Conservation (phyloP, 2,329 filamentous ascomycete genomes). For the Fusarium multiceps region DNA sequence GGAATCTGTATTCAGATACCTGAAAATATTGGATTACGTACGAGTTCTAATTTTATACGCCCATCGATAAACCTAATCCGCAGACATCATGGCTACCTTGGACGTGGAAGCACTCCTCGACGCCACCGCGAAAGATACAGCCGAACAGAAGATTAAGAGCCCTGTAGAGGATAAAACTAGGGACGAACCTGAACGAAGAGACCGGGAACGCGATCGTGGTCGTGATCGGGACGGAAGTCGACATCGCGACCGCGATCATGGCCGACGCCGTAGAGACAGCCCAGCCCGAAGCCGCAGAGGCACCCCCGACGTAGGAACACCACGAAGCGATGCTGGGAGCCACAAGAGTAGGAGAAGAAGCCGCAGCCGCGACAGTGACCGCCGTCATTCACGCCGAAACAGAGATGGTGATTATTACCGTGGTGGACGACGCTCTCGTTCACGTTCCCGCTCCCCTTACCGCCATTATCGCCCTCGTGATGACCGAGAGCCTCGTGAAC, state of each 20-base stretch:
- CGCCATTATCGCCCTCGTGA: constrained; percentile 67
- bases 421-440: constrained; percentile 66
- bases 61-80: constrained; percentile 25
- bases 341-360: constrained; percentile 85
- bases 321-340: constrained; percentile 80
- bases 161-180: constrained; percentile 65
- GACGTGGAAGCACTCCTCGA: constrained; percentile 94
- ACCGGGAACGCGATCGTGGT: constrained; percentile 68
- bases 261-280: constrained; percentile 67
- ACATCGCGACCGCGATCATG: constrained; percentile 64
- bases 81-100: constrained; percentile 59
- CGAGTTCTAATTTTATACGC: constrained; percentile 9
- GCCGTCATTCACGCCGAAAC: constrained; percentile 77
- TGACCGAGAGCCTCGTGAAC: constrained; percentile 62
- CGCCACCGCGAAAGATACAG: constrained; percentile 75
- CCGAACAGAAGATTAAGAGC: constrained; percentile 59
- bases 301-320: constrained; percentile 71
- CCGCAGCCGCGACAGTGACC: constrained; percentile 80
- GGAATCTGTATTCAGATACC: constrained; percentile 13
- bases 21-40: constrained; percentile 3
- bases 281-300: constrained; percentile 57
- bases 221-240: constrained; percentile 65
- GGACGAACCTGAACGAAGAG: constrained; percentile 60
- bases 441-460: constrained; percentile 77
- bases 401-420: constrained; percentile 79